Conservation (phyloP, 2,329 filamentous ascomycete genomes). For the Stagonosporopsis vannaccii region DNA sequence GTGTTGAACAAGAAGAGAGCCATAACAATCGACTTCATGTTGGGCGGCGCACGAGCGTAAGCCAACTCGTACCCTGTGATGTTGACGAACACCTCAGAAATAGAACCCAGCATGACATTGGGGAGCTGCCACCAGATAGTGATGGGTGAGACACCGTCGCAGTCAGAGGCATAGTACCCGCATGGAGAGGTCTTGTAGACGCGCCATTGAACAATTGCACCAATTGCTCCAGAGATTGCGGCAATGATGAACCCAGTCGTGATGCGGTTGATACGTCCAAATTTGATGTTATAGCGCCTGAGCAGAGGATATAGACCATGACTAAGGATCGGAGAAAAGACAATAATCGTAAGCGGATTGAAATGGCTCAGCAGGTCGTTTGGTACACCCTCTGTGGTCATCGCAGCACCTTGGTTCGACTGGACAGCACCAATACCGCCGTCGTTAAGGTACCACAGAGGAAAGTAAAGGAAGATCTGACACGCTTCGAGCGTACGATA, state of each 20-base stretch:
- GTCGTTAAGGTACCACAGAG: constrained; percentile 49
- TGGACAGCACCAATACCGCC: constrained; percentile 61
- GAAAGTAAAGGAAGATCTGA: constrained; percentile 40
- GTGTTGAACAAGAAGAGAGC: constrained; percentile 53
- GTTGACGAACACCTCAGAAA: constrained; percentile 48
- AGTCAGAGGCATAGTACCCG: constrained; percentile 51
- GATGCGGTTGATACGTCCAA: constrained; percentile 59
- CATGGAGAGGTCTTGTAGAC: constrained; percentile 58
- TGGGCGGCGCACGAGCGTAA: constrained; percentile 52
- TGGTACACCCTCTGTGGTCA: constrained; percentile 22
- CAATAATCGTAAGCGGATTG: constrained; percentile 21
- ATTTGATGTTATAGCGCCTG: constrained; percentile 52
- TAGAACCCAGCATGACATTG: constrained; percentile 42
- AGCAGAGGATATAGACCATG: constrained; percentile 58
- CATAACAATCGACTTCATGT: constrained; percentile 55
- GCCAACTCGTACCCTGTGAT: constrained; percentile 57
- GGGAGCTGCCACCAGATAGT: constrained; percentile 56
- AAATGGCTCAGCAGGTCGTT: constrained; percentile 21
- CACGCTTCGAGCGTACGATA: constrained; percentile 36
- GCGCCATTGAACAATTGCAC: constrained; percentile 53
- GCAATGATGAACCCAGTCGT: constrained; percentile 61
- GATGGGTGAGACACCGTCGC: constrained; percentile 50
- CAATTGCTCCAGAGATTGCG: constrained; percentile 51
- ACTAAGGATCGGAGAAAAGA: constrained; percentile 55
- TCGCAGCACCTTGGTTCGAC: constrained; percentile 51